Base-by-base conservation (phyloP, 169 alveolate genomes). In the Eimeria necatrix region DNA sequence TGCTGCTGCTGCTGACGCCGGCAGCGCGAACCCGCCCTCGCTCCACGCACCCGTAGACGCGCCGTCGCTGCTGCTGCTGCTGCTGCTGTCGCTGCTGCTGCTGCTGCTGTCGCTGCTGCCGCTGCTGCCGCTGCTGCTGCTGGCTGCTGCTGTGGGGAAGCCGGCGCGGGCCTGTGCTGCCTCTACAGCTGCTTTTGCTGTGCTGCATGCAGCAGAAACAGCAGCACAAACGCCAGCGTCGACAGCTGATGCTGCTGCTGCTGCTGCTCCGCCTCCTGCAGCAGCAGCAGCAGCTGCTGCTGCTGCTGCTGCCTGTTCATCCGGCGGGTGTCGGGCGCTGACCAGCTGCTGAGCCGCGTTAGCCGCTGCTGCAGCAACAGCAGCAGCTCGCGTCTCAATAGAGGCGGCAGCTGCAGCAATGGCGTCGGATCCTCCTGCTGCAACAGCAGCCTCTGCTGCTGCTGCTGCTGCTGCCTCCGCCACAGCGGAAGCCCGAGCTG, bases 181-280 rank as follows among this genome's bases (percentile, higher is more conserved):
- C 46, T 26, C 85, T 26, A 74, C 85, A 18, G 85, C 85, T 26
- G 85, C 85, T 8, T 49, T 9, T 46, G 85, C 85, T 8, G 85
- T 74, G 60, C 85, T 41, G 60, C 85, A 74, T 9, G 85, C 85
- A 41, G 85, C 85, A 74, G 85, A 49, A 41, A 74, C 85, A 41
- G 85, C 85, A 41, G 85, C 85, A 41, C 85, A 53, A 20, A 74
- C 85, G 26, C 85, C 85, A 32, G 85, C 85, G 12, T 74, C 85
- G 52, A 74, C 48, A n/a, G 85, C 85, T 8, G 85, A 74, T 41
- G 85, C 46, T n/a, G 83, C 85, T 26, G 85, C 85, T 14, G 85
- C 85, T 41, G 85, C 60, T 46, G 85, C 60, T 46, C 85, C 85
- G 9, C 41, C 60, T 9, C 59, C 52, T 74, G 8, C 83, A 12